Base-by-base conservation (phyloP, 352 stramenopile species). In the Phytophthora colocasiae region DNA sequence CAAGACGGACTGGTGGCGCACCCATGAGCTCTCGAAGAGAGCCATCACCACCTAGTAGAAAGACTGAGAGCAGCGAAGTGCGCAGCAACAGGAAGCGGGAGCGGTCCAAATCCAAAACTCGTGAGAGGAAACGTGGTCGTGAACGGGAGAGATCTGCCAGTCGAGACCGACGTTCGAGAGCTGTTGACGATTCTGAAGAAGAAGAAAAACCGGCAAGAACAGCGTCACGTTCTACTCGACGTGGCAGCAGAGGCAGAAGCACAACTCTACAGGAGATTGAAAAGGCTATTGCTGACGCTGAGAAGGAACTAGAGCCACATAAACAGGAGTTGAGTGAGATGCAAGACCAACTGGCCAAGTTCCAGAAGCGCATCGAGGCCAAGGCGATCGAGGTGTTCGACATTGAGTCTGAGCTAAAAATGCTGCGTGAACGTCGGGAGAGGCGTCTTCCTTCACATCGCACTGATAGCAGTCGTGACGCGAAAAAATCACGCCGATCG, bases 321-420 rank as follows among this genome's bases (percentile, higher is more conserved):
- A 80, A 84, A 48, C 66, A 75, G 24, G 77, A 91, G 44, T 44
- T 92, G 0, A 55, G 72, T 10, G 50, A 69, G 15, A 38, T 94
- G 10, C 65, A 76, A 5, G 60, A 75, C 1, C 47, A 90, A 27
- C 31, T 85, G 36, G 29, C 27, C n/a, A 66, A 73, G 47, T 29
- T 89, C 6, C 34, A 77, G 46, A 64, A 73, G 50, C 80, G 65
- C 4, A 49, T 91, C 1, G 70, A 92, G 5, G 53, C 48, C 6
- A 88, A 90, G 56, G 77, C 78, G 47, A 77, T 93, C 52, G 75
- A 92, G 52, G 70, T 94, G 15, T 77, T 81, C 68, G 82, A 93
- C 38, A 63, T 92, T 44, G 64, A 91, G 59, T 75, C 92, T 6
- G 71, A 83, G 31, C 46, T 94, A 17, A 80, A 94, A 22, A 71